Evolutionary conservation across 345 rosid species (phyloP).

Genomic region (Isatis tinctoria): DNA sequence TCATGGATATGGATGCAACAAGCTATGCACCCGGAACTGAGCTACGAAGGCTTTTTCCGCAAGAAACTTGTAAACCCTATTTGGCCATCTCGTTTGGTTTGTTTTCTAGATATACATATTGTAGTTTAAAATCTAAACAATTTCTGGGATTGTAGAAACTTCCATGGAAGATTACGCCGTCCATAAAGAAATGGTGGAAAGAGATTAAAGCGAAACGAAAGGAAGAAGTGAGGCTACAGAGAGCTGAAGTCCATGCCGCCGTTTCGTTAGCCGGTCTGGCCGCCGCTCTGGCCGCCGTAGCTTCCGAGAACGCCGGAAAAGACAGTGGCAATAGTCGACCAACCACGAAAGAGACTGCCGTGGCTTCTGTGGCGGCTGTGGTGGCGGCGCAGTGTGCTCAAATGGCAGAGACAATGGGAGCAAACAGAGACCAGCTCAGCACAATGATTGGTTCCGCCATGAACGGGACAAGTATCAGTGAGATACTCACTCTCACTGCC

Average conservation of each 20-base stretch:
- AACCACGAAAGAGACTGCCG: conserved; percentile 54
- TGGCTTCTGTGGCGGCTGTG: conserved; percentile 85
- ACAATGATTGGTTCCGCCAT: conserved; percentile 65
- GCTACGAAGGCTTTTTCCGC: conserved; percentile 70
- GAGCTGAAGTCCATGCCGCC: conserved; percentile 91
- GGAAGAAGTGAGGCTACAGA: conserved; percentile 69
- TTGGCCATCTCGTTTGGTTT: not conserved
- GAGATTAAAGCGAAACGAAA: conserved; percentile 72
- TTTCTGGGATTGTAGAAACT: conserved; percentile 32
- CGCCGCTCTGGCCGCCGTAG: conserved; percentile 76
- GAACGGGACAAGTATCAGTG: conserved; percentile 64
- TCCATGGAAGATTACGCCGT: conserved; percentile 65
- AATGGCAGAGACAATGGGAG: conserved; percentile 87
- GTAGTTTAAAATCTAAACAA: not conserved
- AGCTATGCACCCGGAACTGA: conserved; percentile 93
- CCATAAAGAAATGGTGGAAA: conserved; percentile 85
- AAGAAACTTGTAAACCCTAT: conserved; percentile 64
- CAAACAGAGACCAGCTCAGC: conserved; percentile 66
- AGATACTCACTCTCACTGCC: conserved; percentile 83
- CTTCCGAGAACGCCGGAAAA: conserved; percentile 50
- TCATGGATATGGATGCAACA: conserved; percentile 99
- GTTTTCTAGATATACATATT: not conserved
- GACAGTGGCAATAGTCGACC: conserved; percentile 17
- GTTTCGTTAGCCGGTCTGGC: conserved; percentile 85
- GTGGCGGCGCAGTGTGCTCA: conserved; percentile 84